Evolutionary conservation across 805 yeast genomes (phyloP).

Genomic region (Candida parachauliodes): DNA sequence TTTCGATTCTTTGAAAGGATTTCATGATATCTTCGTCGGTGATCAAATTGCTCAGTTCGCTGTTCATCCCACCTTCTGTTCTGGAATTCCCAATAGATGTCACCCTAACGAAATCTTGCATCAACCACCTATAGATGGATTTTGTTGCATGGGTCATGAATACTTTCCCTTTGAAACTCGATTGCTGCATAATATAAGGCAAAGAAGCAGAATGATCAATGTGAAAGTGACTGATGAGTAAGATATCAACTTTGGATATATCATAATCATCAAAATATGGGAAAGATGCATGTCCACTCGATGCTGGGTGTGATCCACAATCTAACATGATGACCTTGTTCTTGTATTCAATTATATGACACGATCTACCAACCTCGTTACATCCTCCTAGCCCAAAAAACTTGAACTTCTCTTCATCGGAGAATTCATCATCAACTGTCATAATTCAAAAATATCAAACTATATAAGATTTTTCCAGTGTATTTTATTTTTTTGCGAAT

Average conservation of each 20-base stretch:
- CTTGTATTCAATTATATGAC: constrained; percentile 87
- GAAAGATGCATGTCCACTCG: constrained; percentile 80
- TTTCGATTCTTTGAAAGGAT: constrained; percentile 87
- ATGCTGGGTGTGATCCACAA: constrained; percentile 98
- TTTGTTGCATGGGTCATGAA: constrained; percentile 99
- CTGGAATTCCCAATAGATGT: constrained; percentile 58
- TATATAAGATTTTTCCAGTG: no score
- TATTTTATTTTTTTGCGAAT: not conserved
- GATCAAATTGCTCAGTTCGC: constrained; percentile 53
- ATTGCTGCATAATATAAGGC: constrained; percentile 97
- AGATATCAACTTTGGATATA: constrained; percentile 76
- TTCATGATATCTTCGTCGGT: constrained; percentile 86
- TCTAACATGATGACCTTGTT: constrained; percentile 96
- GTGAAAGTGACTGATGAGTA: constrained; percentile 91
- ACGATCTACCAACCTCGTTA: constrained; percentile 94
- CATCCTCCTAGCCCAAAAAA: constrained; percentile 97
- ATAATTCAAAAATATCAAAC: constrained; percentile 8
- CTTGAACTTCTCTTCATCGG: constrained; percentile 42
- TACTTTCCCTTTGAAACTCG: constrained; percentile 90
- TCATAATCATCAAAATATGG: constrained; percentile 97
- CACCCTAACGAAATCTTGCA: constrained; percentile 91
- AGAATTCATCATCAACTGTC: constrained; percentile 16
- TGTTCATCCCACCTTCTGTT: constrained; percentile 37
- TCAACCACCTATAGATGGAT: constrained; percentile 93
- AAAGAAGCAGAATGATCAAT: constrained; percentile 97